These are phyloP conservation scores for Tilletia walkeri DNA, from an alignment of 1,284 basidiomycete genomes.

Conservation along the genomic window DNA sequence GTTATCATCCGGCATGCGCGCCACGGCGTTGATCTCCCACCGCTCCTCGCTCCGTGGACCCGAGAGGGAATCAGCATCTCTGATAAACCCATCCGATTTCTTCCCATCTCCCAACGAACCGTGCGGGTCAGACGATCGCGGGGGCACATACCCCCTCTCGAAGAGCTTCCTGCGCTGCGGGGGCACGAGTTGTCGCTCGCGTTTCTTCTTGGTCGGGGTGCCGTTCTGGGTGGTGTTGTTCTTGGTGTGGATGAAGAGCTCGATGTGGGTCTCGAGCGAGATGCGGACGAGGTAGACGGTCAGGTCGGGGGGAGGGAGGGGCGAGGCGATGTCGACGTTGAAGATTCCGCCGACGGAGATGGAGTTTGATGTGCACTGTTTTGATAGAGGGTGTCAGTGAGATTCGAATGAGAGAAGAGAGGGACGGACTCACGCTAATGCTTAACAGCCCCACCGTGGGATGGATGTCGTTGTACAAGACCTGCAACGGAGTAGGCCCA, in stretches of 20 bases:
- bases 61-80: slow-evolving; percentile 29
- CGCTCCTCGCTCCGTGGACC: slow-evolving; percentile 32
- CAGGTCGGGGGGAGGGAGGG: slow-evolving; percentile 46
- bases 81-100: slow-evolving; percentile 45
- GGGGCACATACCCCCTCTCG: slow-evolving; percentile 51
- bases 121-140: slow-evolving; percentile 42
- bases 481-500: slow-evolving; percentile 49
- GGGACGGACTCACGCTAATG: slow-evolving; percentile 29
- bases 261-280: slow-evolving; percentile 51
- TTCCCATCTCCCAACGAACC: slow-evolving; percentile 39
- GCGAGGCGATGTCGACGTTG: slow-evolving; percentile 54
- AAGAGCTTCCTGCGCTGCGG: slow-evolving; percentile 51
- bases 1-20: slow-evolving; percentile 54
- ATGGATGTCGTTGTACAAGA: slow-evolving; percentile 55
- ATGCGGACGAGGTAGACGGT: slow-evolving; percentile 53
- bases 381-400: not conserved
- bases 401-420: not conserved
- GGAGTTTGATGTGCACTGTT: slow-evolving; percentile 51
- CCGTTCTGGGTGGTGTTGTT: slow-evolving; percentile 26
- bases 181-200: slow-evolving; percentile 37
- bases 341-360: slow-evolving; percentile 54
- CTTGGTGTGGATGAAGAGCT: slow-evolving; percentile 43
- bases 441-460: slow-evolving; percentile 52
- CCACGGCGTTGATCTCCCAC: slow-evolving; percentile 53
- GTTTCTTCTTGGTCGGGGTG: not conserved